Percentiles rank a stretch among this genome's conserved stretches.
These are phyloP conservation scores for Pseudocercospora musae DNA, from an alignment of 2,329 filamentous ascomycete species.

Conservation along the genomic window DNA sequence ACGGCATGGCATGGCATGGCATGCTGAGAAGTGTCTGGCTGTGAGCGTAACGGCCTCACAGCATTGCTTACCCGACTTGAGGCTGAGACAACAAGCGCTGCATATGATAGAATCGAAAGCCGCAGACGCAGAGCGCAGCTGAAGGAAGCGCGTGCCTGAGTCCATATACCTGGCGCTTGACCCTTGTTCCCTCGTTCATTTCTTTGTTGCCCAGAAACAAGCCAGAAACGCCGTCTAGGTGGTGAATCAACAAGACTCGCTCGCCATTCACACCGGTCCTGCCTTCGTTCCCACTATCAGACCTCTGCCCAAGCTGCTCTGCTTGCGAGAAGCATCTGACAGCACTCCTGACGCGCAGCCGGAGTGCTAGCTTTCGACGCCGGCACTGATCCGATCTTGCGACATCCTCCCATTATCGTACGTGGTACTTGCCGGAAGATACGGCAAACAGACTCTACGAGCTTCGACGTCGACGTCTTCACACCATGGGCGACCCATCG, in stretches of 20 bases:
- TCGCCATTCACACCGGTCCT: neutral
- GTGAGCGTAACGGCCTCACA: neutral
- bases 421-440: neutral
- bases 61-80: neutral
- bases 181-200: neutral
- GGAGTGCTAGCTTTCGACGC: neutral
- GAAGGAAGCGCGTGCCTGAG: conserved; percentile 3
- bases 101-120: too few species aligned
- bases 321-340: neutral
- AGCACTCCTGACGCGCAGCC: neutral
- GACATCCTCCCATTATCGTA: neutral
- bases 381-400: neutral
- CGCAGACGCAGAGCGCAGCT: too few species aligned
- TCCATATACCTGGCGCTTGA: neutral
- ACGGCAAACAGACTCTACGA: neutral
- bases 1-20: too few species aligned
- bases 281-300: neutral
- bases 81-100: neutral
- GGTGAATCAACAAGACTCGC: neutral
- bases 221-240: neutral
- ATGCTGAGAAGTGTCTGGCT: neutral
- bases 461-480: neutral
- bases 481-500: conserved; percentile 52
- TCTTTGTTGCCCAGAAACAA: neutral
- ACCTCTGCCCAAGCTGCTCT: neutral